These are phyloP conservation scores for Wallacemonas rigidus DNA, from an alignment of 208 protist species.

Conservation along the genomic window DNA sequence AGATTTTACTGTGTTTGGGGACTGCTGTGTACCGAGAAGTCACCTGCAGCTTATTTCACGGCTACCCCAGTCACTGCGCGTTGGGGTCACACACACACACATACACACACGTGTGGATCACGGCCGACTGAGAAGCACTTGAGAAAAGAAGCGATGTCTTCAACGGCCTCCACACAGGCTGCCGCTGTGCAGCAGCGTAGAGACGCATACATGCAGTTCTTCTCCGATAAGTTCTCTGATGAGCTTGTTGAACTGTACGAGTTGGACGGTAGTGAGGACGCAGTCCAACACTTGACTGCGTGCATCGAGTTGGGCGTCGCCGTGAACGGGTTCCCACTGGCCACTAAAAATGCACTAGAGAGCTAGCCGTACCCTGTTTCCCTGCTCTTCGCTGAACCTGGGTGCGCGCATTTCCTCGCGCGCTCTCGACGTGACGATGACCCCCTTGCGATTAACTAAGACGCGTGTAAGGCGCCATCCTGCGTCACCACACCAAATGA, in stretches of 20 bases:
- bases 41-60: no score
- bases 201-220: conserved; percentile 89
- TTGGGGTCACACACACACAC: not conserved
- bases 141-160: conserved; percentile 12
- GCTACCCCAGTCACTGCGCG: no score
- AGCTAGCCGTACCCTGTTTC: not conserved
- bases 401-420: no score
- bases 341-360: conserved; percentile 33
- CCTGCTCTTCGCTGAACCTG: no score
- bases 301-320: conserved; percentile 84
- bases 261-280: conserved; percentile 68
- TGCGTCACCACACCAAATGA: not conserved
- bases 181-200: conserved; percentile 50
- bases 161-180: conserved; percentile 4
- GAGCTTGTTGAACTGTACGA: conserved; percentile 85
- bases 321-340: conserved; percentile 78
- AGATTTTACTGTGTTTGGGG: no score
- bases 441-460: not conserved
- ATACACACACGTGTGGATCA: conserved; percentile 20
- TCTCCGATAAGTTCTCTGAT: conserved; percentile 82
- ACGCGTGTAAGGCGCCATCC: not conserved
- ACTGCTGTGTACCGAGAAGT: no score
- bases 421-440: no score
- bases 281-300: conserved; percentile 77
- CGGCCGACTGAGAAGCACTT: not conserved